phyloP scores from a whole-genome alignment of 73 alveolate species.

The Urostyla sp. region DNA sequence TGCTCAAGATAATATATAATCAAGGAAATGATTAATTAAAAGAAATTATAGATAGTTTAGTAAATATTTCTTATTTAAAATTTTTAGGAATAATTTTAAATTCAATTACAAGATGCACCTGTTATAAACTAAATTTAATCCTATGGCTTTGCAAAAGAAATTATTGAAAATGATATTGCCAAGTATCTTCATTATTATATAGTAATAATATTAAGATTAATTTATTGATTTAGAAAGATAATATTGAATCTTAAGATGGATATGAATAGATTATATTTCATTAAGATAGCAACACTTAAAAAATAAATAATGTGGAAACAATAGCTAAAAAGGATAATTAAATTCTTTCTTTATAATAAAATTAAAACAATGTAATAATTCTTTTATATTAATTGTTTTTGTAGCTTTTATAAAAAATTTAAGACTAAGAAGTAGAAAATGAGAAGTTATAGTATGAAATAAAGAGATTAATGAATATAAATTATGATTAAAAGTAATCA shows the following conservation, averaged over 20 bases:
- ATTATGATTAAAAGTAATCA: background rate
- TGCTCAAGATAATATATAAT: constrained; percentile 20
- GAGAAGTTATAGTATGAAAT: constrained; percentile 20
- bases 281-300: background rate
- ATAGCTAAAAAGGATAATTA: background rate
- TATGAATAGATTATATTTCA: background rate
- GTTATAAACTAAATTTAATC: background rate
- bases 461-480: constrained; percentile 15
- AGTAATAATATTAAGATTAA: background rate
- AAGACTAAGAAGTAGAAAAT: constrained; percentile 6
- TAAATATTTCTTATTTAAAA: background rate
- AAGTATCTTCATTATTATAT: constrained; percentile 9
- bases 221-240: background rate
- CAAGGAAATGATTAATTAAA: background rate
- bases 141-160: constrained; percentile 25
- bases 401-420: background rate
- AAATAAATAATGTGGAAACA: background rate
- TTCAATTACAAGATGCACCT: constrained; percentile 37
- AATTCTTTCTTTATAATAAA: background rate
- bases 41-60: constrained; percentile 27
- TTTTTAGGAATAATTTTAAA: background rate
- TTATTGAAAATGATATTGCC: constrained; percentile 27
- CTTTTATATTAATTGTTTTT: background rate
- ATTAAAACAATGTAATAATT: background rate
- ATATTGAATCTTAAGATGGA: background rate